phyloP scores from a whole-genome alignment of 768 basidiomycete species.

The Pleurotus djamor region DNA sequence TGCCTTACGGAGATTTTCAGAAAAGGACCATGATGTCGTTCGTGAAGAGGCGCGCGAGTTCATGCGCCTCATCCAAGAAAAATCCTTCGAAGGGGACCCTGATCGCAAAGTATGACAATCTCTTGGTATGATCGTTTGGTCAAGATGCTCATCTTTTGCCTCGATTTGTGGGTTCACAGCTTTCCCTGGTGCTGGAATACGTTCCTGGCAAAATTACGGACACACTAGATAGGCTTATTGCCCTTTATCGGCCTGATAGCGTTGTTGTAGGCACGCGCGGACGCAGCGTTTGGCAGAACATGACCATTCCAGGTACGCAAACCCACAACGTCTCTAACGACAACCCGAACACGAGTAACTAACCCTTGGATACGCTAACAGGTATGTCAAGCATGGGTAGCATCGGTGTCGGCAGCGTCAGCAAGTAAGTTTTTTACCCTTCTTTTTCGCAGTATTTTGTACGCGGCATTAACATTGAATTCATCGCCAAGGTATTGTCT shows the following conservation, averaged over 20 bases:
- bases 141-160: background rate
- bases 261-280: constrained; percentile 93
- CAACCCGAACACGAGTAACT: constrained; percentile 7
- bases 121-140: background rate
- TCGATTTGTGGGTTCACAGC: constrained; percentile 30
- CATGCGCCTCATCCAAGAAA: constrained; percentile 77
- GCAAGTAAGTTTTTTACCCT: constrained; percentile 31
- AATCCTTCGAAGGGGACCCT: constrained; percentile 74
- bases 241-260: constrained; percentile 88
- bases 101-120: constrained; percentile 59
- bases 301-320: constrained; percentile 22
- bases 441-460: background rate
- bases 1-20: constrained; percentile 23
- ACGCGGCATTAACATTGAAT: background rate
- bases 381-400: constrained; percentile 27
- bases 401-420: constrained; percentile 47
- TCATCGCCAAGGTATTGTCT: constrained; percentile 62
- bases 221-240: constrained; percentile 89
- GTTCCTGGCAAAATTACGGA: constrained; percentile 89
- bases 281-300: constrained; percentile 38
- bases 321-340: no score
- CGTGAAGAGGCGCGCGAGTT: constrained; percentile 86
- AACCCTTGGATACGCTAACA: background rate
- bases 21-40: constrained; percentile 73
- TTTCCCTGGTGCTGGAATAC: constrained; percentile 91